A percentile compares a stretch with the other conserved stretches of the same genome.
phyloP scores from a whole-genome alignment of 2,329 filamentous ascomycete species.

The Clonostachys rhizophaga region DNA sequence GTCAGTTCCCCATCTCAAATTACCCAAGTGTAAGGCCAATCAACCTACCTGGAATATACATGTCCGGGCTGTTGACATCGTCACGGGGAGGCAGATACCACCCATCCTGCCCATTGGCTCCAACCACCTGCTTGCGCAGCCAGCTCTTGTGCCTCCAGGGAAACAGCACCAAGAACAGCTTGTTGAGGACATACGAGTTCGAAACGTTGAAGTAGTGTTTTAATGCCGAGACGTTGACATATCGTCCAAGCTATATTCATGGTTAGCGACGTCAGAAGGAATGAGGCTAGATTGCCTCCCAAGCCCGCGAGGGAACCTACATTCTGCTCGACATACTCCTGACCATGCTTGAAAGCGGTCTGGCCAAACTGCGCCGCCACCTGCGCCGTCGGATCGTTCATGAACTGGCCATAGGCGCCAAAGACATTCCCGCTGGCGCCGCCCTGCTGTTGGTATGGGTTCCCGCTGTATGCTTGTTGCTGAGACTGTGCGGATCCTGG shows the following conservation, averaged over 20 bases:
- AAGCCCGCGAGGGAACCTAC: conserved; percentile 43
- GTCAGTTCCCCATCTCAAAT: conserved; percentile 10
- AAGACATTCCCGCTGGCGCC: conserved; percentile 49
- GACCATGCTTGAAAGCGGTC: conserved; percentile 83
- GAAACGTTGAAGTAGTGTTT: conserved; percentile 99
- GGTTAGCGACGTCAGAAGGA: not conserved
- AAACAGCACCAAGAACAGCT: conserved; percentile 89
- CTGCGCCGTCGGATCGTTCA: conserved; percentile 92
- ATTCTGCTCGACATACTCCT: conserved; percentile 94
- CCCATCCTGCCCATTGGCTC: conserved; percentile 64
- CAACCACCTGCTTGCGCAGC: conserved; percentile 81
- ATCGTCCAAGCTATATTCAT: conserved; percentile 51
- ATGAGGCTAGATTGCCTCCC: too few relatives aligned
- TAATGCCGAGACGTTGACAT: conserved; percentile 85
- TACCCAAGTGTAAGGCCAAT: too few relatives aligned
- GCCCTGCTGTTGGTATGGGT: conserved; percentile 63
- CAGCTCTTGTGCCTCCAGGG: conserved; percentile 97
- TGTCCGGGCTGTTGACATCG: conserved; percentile 96
- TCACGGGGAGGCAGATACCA: conserved; percentile 90
- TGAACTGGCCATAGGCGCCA: conserved; percentile 83
- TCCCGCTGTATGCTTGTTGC: conserved; percentile 56
- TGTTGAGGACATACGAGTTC: conserved; percentile 93
- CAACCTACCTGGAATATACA: conserved; percentile 79
- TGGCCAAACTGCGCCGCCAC: conserved; percentile 93
- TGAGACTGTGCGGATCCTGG: conserved; percentile 64